Evolutionary conservation across 2,329 filamentous ascomycete species (phyloP).

Genomic region (Fusarium siculi): DNA sequence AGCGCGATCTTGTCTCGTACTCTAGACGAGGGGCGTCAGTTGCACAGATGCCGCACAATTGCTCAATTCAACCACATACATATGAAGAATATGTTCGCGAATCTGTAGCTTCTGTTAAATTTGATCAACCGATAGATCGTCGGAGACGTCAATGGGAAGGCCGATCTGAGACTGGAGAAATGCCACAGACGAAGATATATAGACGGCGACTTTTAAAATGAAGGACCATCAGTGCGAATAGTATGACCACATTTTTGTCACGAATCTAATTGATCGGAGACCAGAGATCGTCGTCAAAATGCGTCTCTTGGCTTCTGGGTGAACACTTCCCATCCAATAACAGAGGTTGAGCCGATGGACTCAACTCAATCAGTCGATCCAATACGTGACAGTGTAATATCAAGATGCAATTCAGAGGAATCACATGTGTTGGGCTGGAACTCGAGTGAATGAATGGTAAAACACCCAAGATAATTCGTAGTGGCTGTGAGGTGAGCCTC

Average conservation of each 20-base stretch:
- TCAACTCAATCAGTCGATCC: too few relatives aligned
- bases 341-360: not conserved
- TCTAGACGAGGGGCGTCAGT: not conserved
- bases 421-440: too few relatives aligned
- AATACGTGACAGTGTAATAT: not conserved
- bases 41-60: not conserved
- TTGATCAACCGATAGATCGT: not conserved
- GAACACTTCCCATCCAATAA: not conserved
- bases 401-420: not conserved
- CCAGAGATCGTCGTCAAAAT: too few relatives aligned
- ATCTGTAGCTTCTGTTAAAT: too few relatives aligned
- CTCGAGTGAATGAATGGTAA: not conserved
- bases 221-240: too few relatives aligned
- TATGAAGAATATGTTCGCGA: not conserved
- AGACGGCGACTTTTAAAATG: not conserved
- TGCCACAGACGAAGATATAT: not conserved
- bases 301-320: not conserved
- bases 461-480: not conserved
- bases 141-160: not conserved
- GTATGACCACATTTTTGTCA: not conserved
- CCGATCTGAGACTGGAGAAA: not conserved
- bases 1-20: not conserved
- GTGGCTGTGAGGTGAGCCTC: not conserved
- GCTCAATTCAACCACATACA: too few relatives aligned
- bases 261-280: not conserved